Conservation (phyloP, 306 rosid species). For the Arachis hypogaea region DNA sequence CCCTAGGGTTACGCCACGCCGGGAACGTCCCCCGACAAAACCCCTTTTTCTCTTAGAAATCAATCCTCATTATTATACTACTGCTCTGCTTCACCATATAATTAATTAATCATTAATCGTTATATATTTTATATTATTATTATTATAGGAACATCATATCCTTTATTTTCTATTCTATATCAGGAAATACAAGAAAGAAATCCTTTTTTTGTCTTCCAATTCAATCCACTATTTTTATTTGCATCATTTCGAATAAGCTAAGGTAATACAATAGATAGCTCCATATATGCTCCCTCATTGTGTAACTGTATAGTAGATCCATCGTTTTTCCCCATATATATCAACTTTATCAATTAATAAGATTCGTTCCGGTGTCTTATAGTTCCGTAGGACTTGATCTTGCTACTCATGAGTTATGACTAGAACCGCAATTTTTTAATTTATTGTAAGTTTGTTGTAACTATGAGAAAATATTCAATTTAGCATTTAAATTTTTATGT, state of each 20-base stretch:
- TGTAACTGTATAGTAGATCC: slow-evolving; percentile 64
- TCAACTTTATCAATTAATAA: slow-evolving; percentile 32
- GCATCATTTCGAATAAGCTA: background rate
- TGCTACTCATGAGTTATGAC: slow-evolving; percentile 7
- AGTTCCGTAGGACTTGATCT: slow-evolving; percentile 30
- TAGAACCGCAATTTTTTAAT: background rate
- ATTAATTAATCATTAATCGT: background rate
- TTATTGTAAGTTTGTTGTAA: background rate
- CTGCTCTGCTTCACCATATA: slow-evolving; percentile 7
- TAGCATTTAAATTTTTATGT: too few relatives aligned
- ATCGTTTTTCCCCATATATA: slow-evolving; percentile 25
- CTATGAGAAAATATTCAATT: too few relatives aligned
- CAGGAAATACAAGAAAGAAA: too few relatives aligned
- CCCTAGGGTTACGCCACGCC: slow-evolving; percentile 94
- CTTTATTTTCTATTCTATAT: slow-evolving; percentile 14
- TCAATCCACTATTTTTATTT: background rate
- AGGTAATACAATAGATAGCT: slow-evolving; percentile 37
- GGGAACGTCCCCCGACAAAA: slow-evolving; percentile 74
- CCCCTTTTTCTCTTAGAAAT: slow-evolving; percentile 69
- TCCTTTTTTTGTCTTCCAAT: too few relatives aligned
- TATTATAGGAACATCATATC: slow-evolving; percentile 28
- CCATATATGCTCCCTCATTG: slow-evolving; percentile 42
- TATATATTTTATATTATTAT: slow-evolving; percentile 3
- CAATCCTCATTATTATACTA: too few relatives aligned
- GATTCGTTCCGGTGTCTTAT: slow-evolving; percentile 30